Evolutionary conservation across 352 stramenopile genomes (phyloP).

Genomic region (Hyaloperonospora arabidopsidis): DNA sequence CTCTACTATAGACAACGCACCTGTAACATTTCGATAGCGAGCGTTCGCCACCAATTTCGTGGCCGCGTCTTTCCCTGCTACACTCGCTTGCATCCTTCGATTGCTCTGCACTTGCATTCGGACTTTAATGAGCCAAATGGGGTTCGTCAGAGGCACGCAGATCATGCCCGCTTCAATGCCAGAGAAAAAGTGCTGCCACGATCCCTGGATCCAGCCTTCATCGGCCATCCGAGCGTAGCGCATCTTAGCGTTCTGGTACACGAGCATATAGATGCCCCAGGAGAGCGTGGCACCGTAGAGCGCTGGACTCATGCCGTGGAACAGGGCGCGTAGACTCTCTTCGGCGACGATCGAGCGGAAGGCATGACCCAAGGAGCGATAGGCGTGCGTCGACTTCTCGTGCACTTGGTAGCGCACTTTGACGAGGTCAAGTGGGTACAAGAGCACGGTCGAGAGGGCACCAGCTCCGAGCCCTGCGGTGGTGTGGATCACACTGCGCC

Average conservation of each 20-base stretch:
- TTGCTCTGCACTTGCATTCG: slow-evolving; percentile 89
- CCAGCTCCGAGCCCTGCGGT: slow-evolving; percentile 64
- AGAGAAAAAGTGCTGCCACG: slow-evolving; percentile 78
- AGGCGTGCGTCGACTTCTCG: slow-evolving; percentile 66
- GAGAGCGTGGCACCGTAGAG: slow-evolving; percentile 91
- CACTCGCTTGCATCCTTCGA: slow-evolving; percentile 35
- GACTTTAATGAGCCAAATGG: slow-evolving; percentile 98
- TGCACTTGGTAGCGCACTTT: slow-evolving; percentile 97
- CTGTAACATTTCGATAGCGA: slow-evolving; percentile 60
- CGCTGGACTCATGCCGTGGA: slow-evolving; percentile 92
- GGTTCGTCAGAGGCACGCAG: slow-evolving; percentile 96
- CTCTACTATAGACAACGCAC: slow-evolving; percentile 21
- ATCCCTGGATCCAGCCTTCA: slow-evolving; percentile 61
- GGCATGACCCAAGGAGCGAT: slow-evolving; percentile 59
- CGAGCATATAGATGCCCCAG: slow-evolving; percentile 98
- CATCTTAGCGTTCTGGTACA: slow-evolving; percentile 95
- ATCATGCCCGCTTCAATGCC: slow-evolving; percentile 75
- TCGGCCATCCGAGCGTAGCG: slow-evolving; percentile 66
- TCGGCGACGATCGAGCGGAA: slow-evolving; percentile 74
- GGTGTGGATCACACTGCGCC: slow-evolving; percentile 58
- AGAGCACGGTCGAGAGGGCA: slow-evolving; percentile 66
- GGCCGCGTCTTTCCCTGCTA: slow-evolving; percentile 43
- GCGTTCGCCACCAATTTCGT: slow-evolving; percentile 47
- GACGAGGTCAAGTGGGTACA: slow-evolving; percentile 96
- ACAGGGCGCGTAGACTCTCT: slow-evolving; percentile 86